Conservation (phyloP, 345 rosid genomes). For the Gossypium thurberi region DNA sequence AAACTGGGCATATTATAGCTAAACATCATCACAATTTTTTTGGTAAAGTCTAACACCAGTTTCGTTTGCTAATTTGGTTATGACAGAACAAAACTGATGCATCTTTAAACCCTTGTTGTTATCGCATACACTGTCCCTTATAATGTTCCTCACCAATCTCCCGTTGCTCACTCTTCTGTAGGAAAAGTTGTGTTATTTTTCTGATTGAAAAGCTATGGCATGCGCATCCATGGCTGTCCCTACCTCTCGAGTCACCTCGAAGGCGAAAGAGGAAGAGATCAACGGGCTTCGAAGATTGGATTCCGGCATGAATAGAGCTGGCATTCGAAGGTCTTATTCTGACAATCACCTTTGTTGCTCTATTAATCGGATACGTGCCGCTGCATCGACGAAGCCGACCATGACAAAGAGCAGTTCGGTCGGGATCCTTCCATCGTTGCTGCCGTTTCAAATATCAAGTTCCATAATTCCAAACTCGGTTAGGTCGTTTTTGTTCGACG, state of each 20-base stretch:
- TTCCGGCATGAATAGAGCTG: slow-evolving; percentile 41
- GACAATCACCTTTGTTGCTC: slow-evolving; percentile 58
- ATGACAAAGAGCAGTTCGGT: slow-evolving; percentile 41
- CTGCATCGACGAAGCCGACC: slow-evolving; percentile 38
- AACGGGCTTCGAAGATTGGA: slow-evolving; percentile 45
- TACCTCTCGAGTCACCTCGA: slow-evolving; percentile 30
- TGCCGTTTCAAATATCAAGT: slow-evolving; percentile 46
- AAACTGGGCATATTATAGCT: not conserved
- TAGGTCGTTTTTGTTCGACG: slow-evolving; percentile 47
- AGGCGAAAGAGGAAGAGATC: slow-evolving; percentile 41
- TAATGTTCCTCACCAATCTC: not conserved
- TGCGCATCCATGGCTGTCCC: slow-evolving; percentile 42
- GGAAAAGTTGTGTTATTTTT: not conserved
- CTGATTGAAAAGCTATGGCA: slow-evolving; percentile 35
- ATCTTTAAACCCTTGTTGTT: not conserved
- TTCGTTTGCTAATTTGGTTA: not conserved
- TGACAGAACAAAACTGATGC: not conserved
- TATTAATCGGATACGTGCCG: slow-evolving; percentile 31
- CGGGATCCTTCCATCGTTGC: slow-evolving; percentile 40
- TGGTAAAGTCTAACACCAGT: not conserved
- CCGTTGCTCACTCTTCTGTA: slow-evolving; percentile 3
- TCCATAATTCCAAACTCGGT: slow-evolving; percentile 35
- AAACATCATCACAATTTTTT: no score
- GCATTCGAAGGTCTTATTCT: slow-evolving; percentile 52
- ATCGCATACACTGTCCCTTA: not conserved